Percentiles rank a stretch among this genome's conserved stretches.
phyloP scores from a whole-genome alignment of 495 filamentous ascomycete species.

The Darksidea phi region DNA sequence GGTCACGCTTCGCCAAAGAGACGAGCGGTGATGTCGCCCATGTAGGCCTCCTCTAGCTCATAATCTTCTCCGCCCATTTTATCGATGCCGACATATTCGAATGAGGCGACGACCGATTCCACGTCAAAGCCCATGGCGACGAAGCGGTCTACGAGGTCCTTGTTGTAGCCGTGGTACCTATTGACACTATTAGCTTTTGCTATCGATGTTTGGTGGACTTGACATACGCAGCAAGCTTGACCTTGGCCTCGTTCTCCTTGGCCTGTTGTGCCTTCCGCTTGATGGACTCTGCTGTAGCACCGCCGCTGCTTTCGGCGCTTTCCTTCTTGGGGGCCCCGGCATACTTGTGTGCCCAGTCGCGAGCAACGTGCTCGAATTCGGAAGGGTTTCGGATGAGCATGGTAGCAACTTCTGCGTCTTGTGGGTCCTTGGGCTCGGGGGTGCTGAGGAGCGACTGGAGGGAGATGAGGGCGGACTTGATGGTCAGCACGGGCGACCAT shows the following conservation, averaged over 20 bases:
- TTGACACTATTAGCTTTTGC: background rate
- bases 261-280: slow-evolving; percentile 47
- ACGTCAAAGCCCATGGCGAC: slow-evolving; percentile 91
- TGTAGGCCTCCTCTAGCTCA: slow-evolving; percentile 78
- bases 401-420: slow-evolving; percentile 91
- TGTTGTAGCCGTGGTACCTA: slow-evolving; percentile 89
- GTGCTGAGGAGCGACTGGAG: slow-evolving; percentile 89
- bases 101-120: slow-evolving; percentile 80
- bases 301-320: slow-evolving; percentile 52
- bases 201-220: background rate
- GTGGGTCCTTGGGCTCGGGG: slow-evolving; percentile 93
- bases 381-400: slow-evolving; percentile 81
- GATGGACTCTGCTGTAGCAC: slow-evolving; percentile 45
- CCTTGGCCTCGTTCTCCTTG: slow-evolving; percentile 53
- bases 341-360: slow-evolving; percentile 85
- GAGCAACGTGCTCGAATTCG: slow-evolving; percentile 76
- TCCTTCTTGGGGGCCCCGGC: slow-evolving; percentile 70
- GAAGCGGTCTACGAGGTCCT: slow-evolving; percentile 83
- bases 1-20: slow-evolving; percentile 67
- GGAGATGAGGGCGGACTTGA: slow-evolving; percentile 91
- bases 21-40: slow-evolving; percentile 84
- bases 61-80: slow-evolving; percentile 74
- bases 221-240: slow-evolving; percentile 43
- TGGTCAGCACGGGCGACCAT: slow-evolving; percentile 94
- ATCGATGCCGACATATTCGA: slow-evolving; percentile 79